Percentiles rank a stretch among this genome's conserved stretches.
Conservation (phyloP, 495 filamentous ascomycete species). For the Penicillium riverlandense region DNA sequence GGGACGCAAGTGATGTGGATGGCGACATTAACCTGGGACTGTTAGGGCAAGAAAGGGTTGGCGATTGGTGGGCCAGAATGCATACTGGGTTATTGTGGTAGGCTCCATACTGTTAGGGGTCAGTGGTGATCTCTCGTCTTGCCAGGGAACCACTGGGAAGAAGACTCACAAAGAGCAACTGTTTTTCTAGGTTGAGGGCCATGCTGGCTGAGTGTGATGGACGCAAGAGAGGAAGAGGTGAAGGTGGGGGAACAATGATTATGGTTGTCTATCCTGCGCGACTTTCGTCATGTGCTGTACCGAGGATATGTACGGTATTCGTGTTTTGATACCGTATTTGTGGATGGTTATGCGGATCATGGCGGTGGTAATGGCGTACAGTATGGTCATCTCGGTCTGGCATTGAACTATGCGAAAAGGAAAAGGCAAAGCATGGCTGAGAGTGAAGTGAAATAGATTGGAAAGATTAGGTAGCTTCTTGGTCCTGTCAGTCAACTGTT, state of each 20-base stretch:
- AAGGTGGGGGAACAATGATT: constrained; percentile 2
- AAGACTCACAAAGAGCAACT: constrained; percentile 66
- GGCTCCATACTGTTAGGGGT: constrained; percentile 69
- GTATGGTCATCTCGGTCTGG: background rate
- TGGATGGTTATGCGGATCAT: no score
- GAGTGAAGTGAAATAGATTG: no score
- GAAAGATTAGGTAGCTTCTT: no score
- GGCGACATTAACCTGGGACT: constrained; percentile 61
- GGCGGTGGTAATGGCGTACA: background rate
- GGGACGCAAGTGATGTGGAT: constrained; percentile 93
- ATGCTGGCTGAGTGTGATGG: constrained; percentile 29
- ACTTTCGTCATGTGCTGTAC: constrained; percentile 14
- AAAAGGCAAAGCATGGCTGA: no score
- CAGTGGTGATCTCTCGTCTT: constrained; percentile 9
- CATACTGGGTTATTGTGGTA: constrained; percentile 82
- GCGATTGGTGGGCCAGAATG: background rate
- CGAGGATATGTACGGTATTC: constrained; percentile 2
- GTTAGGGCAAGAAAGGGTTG: background rate
- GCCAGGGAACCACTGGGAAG: background rate
- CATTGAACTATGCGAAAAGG: no score
- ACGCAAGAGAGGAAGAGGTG: background rate
- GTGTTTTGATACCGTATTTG: no score
- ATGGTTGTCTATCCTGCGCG: background rate
- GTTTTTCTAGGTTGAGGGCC: constrained; percentile 73
- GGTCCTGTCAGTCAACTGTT: no score